Percentiles rank a stretch among this genome's conserved stretches.
phyloP scores from a whole-genome alignment of 768 basidiomycete genomes.

The Dioszegia crocea region DNA sequence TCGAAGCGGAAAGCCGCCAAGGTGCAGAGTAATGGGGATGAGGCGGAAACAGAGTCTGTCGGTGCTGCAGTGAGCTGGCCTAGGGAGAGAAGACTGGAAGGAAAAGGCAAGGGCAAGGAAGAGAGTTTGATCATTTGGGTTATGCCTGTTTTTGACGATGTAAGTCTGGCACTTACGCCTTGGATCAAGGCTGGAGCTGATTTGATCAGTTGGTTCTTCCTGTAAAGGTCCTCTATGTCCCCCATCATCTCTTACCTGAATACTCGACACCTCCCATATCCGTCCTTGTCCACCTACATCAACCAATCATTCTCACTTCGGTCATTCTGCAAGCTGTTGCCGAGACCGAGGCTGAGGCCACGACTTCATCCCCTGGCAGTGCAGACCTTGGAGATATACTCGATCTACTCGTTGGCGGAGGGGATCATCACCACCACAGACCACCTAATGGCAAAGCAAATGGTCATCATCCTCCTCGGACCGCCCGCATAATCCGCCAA shows the following conservation, averaged over 20 bases:
- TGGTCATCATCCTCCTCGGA: not conserved
- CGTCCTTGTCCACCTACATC: constrained; percentile 14
- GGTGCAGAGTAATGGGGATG: too few relatives aligned
- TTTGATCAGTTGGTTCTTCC: not conserved
- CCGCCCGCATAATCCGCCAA: constrained; percentile 22
- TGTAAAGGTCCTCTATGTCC: constrained; percentile 20
- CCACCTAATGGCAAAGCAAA: not conserved
- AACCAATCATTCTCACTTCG: constrained; percentile 23
- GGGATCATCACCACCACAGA: not conserved
- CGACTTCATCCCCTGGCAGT: not conserved
- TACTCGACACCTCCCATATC: constrained; percentile 14
- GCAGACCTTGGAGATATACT: not conserved
- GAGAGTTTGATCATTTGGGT: constrained; percentile 24
- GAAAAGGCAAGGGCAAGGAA: constrained; percentile 14
- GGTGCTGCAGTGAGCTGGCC: constrained; percentile 26
- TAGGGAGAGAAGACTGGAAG: constrained; percentile 20
- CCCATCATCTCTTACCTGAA: constrained; percentile 21
- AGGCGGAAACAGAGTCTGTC: not conserved
- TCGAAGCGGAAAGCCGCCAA: not conserved
- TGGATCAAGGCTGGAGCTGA: not conserved
- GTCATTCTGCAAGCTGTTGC: constrained; percentile 24
- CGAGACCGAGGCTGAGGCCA: not conserved
- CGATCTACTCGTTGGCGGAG: not conserved
- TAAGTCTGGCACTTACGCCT: not conserved
- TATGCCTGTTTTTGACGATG: constrained; percentile 7